Evolutionary conservation across 2,329 filamentous ascomycete genomes (phyloP).

Genomic region (Podosphaera xanthii): DNA sequence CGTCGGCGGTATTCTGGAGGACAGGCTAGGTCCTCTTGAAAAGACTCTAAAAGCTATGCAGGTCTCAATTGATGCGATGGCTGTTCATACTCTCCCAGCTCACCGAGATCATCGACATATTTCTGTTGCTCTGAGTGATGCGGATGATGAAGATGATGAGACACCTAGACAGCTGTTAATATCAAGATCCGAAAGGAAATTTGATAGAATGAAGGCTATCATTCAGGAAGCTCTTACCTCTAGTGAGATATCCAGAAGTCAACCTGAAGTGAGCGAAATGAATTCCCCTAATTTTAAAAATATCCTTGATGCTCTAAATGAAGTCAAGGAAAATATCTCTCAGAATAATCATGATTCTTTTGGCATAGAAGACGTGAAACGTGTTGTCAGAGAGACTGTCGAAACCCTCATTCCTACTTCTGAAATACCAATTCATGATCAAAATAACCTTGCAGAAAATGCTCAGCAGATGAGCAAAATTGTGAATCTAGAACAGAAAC

Average conservation of each 20-base stretch:
- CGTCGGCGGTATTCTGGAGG: slow-evolving; percentile 54
- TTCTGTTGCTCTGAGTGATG: slow-evolving; percentile 58
- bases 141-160: slow-evolving; percentile 80
- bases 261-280: neutral
- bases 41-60: slow-evolving; percentile 57
- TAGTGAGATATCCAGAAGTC: neutral
- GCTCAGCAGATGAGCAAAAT: slow-evolving; percentile 17
- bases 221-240: slow-evolving; percentile 45
- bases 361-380: slow-evolving; percentile 31
- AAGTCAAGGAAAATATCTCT: slow-evolving; percentile 32
- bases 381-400: slow-evolving; percentile 39
- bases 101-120: slow-evolving; percentile 38
- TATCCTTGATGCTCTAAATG: slow-evolving; percentile 29
- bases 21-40: slow-evolving; percentile 61
- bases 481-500: slow-evolving; percentile 45
- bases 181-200: slow-evolving; percentile 51
- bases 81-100: slow-evolving; percentile 30
- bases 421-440: slow-evolving; percentile 21
- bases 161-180: slow-evolving; percentile 46
- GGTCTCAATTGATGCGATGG: slow-evolving; percentile 36
- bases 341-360: slow-evolving; percentile 22
- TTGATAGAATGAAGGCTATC: slow-evolving; percentile 59
- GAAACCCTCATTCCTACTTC: slow-evolving; percentile 27
- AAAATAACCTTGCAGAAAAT: slow-evolving; percentile 6
- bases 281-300: slow-evolving; percentile 15